These are phyloP conservation scores for Gaertneriomyces semiglobifer DNA, from an alignment of 192 early-diverging fungal genomes.

Conservation along the genomic window DNA sequence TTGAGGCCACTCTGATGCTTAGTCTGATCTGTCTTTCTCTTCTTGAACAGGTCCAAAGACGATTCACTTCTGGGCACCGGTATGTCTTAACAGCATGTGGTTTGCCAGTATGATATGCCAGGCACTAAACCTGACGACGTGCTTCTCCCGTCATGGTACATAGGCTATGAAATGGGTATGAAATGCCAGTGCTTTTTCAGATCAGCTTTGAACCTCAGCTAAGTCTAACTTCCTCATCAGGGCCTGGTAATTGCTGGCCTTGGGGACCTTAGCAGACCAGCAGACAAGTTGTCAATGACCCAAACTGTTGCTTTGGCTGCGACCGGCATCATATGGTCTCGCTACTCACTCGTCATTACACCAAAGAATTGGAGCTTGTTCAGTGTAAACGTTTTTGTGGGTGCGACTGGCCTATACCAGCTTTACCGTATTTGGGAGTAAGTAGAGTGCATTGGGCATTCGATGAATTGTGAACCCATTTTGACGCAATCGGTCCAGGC, in stretches of 20 bases:
- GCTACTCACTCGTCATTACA: constrained; percentile 90
- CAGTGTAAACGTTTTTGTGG: constrained; percentile 91
- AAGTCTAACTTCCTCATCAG: constrained; percentile 39
- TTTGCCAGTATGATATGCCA: no score
- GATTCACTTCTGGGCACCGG: constrained; percentile 96
- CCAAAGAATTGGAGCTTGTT: constrained; percentile 90
- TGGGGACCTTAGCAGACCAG: constrained; percentile 82
- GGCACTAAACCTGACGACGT: no score
- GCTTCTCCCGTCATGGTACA: no score
- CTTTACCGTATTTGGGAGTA: constrained; percentile 75
- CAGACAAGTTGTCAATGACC: constrained; percentile 79
- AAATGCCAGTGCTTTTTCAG: neutral
- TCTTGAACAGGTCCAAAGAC: constrained; percentile 83
- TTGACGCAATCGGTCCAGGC: no score
- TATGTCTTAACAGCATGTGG: no score
- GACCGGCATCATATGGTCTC: constrained; percentile 96
- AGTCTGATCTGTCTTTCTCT: neutral
- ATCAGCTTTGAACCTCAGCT: constrained; percentile 1
- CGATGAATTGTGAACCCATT: no score
- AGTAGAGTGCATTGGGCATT: neutral
- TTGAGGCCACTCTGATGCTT: neutral
- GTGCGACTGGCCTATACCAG: constrained; percentile 84
- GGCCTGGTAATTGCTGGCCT: constrained; percentile 90
- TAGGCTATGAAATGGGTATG: constrained; percentile 77
- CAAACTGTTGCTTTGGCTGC: constrained; percentile 85